These are phyloP conservation scores for Zostera marina DNA, from an alignment of 116 monocot species.

Conservation along the genomic window DNA sequence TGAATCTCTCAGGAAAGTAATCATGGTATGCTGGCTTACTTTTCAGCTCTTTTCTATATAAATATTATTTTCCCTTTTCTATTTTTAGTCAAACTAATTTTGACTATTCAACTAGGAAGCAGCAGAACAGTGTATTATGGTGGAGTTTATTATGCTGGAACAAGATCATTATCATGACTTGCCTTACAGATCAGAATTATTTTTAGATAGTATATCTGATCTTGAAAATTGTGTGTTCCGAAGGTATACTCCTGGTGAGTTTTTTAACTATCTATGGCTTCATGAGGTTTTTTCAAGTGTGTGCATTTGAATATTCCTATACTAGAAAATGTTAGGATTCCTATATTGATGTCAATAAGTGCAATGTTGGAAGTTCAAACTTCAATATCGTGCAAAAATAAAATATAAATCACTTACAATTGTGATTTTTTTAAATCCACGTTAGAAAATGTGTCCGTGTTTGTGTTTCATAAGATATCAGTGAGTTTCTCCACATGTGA, in stretches of 20 bases:
- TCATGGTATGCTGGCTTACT: constrained; percentile 27
- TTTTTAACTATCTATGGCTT: neutral
- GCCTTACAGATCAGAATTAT: constrained; percentile 17
- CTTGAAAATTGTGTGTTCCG: constrained; percentile 53
- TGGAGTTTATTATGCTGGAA: constrained; percentile 62
- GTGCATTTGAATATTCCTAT: neutral
- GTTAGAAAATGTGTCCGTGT: too few relatives aligned
- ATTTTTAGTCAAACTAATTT: neutral
- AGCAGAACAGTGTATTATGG: constrained; percentile 43
- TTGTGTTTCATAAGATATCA: neutral
- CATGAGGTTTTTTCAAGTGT: neutral
- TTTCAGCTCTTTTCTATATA: neutral
- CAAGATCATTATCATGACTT: constrained; percentile 15
- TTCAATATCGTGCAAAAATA: too few relatives aligned
- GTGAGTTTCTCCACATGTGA: neutral
- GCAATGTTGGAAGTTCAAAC: too few relatives aligned
- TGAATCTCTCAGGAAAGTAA: constrained; percentile 35
- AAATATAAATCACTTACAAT: too few relatives aligned
- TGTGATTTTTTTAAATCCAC: too few relatives aligned
- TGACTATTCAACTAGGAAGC: constrained; percentile 32
- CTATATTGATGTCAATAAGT: too few relatives aligned
- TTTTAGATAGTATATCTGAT: constrained; percentile 32
- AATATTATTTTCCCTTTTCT: neutral
- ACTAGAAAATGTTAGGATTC: too few relatives aligned
- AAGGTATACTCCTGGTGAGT: constrained; percentile 52